A percentile compares a stretch with the other conserved stretches of the same genome.
Conservation (phyloP, 2,329 filamentous ascomycete species). For the Microcyclospora pomicola region DNA sequence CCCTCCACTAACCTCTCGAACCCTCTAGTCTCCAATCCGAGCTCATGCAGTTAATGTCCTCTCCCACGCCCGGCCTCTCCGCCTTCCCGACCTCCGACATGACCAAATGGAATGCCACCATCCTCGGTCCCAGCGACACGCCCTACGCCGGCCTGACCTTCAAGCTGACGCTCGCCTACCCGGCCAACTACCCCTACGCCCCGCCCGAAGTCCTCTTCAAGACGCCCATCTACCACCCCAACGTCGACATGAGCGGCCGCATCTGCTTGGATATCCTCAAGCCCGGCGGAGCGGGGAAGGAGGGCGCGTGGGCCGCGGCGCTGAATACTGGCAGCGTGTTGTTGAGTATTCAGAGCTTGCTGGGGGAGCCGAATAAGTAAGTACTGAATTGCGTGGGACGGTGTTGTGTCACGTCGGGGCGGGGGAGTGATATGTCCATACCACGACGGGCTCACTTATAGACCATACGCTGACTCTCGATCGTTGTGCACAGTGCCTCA, state of each 20-base stretch:
- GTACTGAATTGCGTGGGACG: constrained; percentile 21
- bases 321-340: constrained; percentile 94
- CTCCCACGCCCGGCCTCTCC: constrained; percentile 80
- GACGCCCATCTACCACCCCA: constrained; percentile 97
- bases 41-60: constrained; percentile 96
- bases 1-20: constrained; percentile 2
- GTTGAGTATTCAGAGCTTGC: constrained; percentile 81
- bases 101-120: constrained; percentile 85
- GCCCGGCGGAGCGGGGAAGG: constrained; percentile 22
- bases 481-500: constrained; percentile 50
- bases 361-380: constrained; percentile 97
- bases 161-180: constrained; percentile 86
- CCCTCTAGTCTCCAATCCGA: constrained; percentile 80
- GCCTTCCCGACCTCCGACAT: constrained; percentile 93
- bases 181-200: constrained; percentile 82
- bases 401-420: neutral
- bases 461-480: neutral
- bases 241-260: constrained; percentile 90
- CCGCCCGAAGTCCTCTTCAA: constrained; percentile 90
- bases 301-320: constrained; percentile 92
- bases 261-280: constrained; percentile 98
- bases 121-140: constrained; percentile 79
- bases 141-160: constrained; percentile 79
- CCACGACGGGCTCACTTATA: neutral
- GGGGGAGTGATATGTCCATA: constrained; percentile 1